A percentile compares a stretch with the other conserved stretches of the same genome.
phyloP scores from a whole-genome alignment of 1,284 basidiomycete genomes.

The Gymnopus androsaceus region DNA sequence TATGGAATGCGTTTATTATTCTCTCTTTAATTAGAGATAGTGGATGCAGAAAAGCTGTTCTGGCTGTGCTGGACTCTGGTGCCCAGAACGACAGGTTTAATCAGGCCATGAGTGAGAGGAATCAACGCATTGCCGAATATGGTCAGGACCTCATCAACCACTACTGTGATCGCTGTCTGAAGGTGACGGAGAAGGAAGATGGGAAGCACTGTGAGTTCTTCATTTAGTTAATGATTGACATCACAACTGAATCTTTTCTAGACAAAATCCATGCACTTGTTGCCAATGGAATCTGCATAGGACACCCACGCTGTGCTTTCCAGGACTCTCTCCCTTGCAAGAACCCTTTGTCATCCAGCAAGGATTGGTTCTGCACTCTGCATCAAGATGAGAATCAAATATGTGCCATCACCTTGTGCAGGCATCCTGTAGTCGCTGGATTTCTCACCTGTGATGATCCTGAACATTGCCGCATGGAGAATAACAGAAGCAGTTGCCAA shows the following conservation, averaged over 20 bases:
- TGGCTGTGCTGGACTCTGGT: no score
- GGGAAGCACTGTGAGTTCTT: no score
- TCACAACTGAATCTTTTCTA: not conserved
- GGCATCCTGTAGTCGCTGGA: constrained; percentile 1
- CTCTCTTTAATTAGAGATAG: no score
- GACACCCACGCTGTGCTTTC: constrained; percentile 32
- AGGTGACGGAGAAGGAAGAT: no score
- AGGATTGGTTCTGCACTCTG: constrained; percentile 26
- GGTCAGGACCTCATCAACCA: no score
- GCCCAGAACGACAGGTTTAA: no score
- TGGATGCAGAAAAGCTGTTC: no score
- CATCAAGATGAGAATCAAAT: constrained; percentile 21
- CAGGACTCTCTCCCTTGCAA: constrained; percentile 21
- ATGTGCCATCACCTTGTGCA: constrained; percentile 23
- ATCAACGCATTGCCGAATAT: no score
- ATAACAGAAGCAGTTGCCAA: not conserved
- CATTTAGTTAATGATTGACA: no score
- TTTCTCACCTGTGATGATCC: not conserved
- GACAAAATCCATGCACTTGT: constrained; percentile 23
- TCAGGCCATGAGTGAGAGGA: no score
- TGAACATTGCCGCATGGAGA: not conserved
- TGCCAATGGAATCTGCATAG: constrained; percentile 32
- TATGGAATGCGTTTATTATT: no score
- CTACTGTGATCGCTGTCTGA: no score
- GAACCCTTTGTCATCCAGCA: constrained; percentile 15